These are phyloP conservation scores for Melanopsichium pennsylvanicum DNA, from an alignment of 1,284 basidiomycete species.

Conservation along the genomic window DNA sequence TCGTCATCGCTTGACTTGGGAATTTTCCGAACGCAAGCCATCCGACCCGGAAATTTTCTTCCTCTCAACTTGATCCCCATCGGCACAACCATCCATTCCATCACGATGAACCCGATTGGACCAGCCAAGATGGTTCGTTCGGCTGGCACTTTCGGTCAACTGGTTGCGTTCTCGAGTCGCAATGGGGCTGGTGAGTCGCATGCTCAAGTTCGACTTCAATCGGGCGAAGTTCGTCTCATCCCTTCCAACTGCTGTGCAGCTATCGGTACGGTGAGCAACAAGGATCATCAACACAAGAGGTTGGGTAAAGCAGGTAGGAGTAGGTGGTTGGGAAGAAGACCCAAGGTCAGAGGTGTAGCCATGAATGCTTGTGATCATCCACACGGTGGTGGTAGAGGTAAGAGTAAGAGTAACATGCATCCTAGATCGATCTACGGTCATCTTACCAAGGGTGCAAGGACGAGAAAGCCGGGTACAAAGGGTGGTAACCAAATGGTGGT, in stretches of 20 bases:
- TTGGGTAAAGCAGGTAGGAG: conserved; percentile 91
- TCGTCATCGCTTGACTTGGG: conserved; percentile 76
- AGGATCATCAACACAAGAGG: conserved; percentile 82
- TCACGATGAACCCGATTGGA: conserved; percentile 79
- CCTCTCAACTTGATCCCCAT: conserved; percentile 89
- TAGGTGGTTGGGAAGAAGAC: conserved; percentile 86
- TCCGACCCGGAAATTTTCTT: conserved; percentile 92
- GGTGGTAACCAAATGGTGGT: conserved; percentile 96
- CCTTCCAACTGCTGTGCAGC: conserved; percentile 85
- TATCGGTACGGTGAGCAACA: conserved; percentile 90
- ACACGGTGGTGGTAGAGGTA: conserved; percentile 96
- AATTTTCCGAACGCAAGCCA: conserved; percentile 81
- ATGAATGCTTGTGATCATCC: conserved; percentile 99
- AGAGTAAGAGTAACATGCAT: conserved; percentile 84
- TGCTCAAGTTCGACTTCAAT: conserved; percentile 84
- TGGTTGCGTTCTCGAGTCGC: conserved; percentile 67
- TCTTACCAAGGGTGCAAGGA: conserved; percentile 89
- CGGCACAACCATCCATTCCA: conserved; percentile 87
- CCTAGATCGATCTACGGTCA: conserved; percentile 80
- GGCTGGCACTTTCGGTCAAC: conserved; percentile 84
- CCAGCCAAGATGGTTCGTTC: conserved; percentile 85
- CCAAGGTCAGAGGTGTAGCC: conserved; percentile 92
- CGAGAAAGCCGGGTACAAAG: conserved; percentile 81
- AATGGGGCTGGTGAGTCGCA: conserved; percentile 70
- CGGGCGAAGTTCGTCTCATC: conserved; percentile 89